Percentiles rank a stretch among this genome's conserved stretches.
Evolutionary conservation across 148 eudicot genomes (phyloP).

Genomic region (Rhododendron molle): DNA sequence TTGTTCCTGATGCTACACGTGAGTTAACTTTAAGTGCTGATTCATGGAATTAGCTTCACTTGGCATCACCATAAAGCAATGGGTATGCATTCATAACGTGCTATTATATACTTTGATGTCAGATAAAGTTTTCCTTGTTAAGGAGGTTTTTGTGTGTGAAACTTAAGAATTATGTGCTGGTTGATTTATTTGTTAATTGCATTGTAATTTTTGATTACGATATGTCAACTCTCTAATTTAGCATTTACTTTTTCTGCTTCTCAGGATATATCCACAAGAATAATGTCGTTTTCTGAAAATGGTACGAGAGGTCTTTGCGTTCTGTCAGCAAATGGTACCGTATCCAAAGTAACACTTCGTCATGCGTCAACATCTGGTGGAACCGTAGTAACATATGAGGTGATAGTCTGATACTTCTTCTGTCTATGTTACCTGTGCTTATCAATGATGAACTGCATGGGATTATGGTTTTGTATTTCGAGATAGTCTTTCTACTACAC

Average conservation of each 20-base stretch:
- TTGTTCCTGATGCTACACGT: too few relatives aligned
- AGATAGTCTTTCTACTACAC: not conserved
- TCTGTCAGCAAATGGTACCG: constrained; percentile 23
- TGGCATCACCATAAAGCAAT: not conserved
- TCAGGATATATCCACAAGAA: constrained; percentile 21
- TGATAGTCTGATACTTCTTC: not conserved
- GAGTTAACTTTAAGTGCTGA: not conserved
- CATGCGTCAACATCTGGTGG: constrained; percentile 24
- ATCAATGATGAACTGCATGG: not conserved
- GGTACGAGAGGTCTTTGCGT: constrained; percentile 8
- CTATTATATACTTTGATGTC: not conserved
- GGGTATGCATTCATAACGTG: not conserved
- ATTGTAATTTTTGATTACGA: not conserved
- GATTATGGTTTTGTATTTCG: not conserved
- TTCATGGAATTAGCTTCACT: not conserved
- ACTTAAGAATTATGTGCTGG: not conserved
- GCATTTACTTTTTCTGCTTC: not conserved
- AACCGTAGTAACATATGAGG: constrained; percentile 29
- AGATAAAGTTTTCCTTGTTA: not conserved
- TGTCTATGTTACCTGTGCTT: not conserved
- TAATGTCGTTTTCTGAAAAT: constrained; percentile 20
- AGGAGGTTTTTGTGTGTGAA: not conserved
- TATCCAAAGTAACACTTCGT: constrained; percentile 25
- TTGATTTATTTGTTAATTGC: not conserved
- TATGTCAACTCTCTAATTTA: not conserved